phyloP scores from a whole-genome alignment of 2,329 filamentous ascomycete species.

The Fusarium sacchari region DNA sequence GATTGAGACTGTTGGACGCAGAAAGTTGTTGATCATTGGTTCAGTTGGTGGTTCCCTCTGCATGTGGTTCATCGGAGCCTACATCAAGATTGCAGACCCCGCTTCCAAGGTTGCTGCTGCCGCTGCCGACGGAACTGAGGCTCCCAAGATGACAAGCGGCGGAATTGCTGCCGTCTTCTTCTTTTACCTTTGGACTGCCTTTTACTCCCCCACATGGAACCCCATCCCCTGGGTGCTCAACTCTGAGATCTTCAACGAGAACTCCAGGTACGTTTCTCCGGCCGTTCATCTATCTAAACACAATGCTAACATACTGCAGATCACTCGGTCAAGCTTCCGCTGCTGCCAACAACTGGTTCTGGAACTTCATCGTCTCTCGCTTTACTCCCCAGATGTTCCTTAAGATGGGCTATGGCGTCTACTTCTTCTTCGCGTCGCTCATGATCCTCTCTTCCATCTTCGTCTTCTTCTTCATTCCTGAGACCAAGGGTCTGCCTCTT shows the following conservation, averaged over 20 bases:
- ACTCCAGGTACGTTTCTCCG: slow-evolving; percentile 47
- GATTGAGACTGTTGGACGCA: slow-evolving; percentile 67
- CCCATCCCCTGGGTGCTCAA: slow-evolving; percentile 81
- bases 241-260: slow-evolving; percentile 78
- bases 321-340: slow-evolving; percentile 77
- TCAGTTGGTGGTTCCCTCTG: slow-evolving; percentile 69
- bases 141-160: slow-evolving; percentile 50
- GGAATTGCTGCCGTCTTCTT: slow-evolving; percentile 75
- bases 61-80: slow-evolving; percentile 68
- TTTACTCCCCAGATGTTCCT: slow-evolving; percentile 74
- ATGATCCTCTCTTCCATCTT: slow-evolving; percentile 68
- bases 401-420: slow-evolving; percentile 68
- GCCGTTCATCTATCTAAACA: accelerated
- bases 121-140: slow-evolving; percentile 38
- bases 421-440: slow-evolving; percentile 74
- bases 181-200: slow-evolving; percentile 65
- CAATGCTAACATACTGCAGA: not conserved
- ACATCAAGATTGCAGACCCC: slow-evolving; percentile 62
- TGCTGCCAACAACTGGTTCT: slow-evolving; percentile 77
- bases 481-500: slow-evolving; percentile 72
- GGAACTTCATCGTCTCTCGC: slow-evolving; percentile 75
- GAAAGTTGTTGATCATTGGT: slow-evolving; percentile 71
- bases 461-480: slow-evolving; percentile 71
- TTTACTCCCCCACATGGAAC: slow-evolving; percentile 78
- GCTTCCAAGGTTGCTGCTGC: slow-evolving; percentile 36